Base-by-base conservation (phyloP, 768 basidiomycete species). In the Agrocybe chaxingu region DNA sequence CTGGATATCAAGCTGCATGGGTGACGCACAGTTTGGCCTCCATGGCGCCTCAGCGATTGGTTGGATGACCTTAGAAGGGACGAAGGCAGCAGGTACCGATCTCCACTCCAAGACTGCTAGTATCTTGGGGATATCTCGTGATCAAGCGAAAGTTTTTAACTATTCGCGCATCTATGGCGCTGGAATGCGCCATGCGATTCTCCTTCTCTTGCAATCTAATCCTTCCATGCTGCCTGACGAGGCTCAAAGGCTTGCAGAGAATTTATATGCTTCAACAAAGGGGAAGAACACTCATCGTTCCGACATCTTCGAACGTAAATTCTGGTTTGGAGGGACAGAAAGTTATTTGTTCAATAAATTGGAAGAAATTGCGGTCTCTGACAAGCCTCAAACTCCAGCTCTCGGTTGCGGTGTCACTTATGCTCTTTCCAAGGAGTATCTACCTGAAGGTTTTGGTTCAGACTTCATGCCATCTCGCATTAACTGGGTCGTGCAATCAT, bases 401-500 rank as follows among this genome's bases (percentile, higher is more conserved):
- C 77, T 99, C 13, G 92, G 89, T 1, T 98, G 96, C 60, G 92
- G 93, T 11, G 84, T 99, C 38, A 98, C 97, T 1, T 81, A 88
- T 44, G 96, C 96, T 0, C 76, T 99, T n/a, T 87, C 88, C 29
- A 95, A 91, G 69, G 85, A 89, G 54, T 86, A 92, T 62, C 80
- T 99, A 2, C 88, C 89, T 0, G 80, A 81, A 32, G 80, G 78
- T 50, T 91, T 92, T 53, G 91, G 89, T 9, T 68, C 85, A 0
- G 91, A 95, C 56, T 98, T 91, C 66, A 87, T 98, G 79, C 88
- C 97, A 0, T 97, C 93, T 5, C 83, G 97, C 38, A 95, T 98
- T 72, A 99, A 99, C 63, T 98, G 97, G 97, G 97, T 95, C 43
- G 97, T 98, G 5, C 97, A 98, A 62, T 98, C 95, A 3, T 97